Percentiles rank a stretch among this genome's conserved stretches.
phyloP scores from a whole-genome alignment of 73 alveolate genomes.

The Paramecium pentaurelia region DNA sequence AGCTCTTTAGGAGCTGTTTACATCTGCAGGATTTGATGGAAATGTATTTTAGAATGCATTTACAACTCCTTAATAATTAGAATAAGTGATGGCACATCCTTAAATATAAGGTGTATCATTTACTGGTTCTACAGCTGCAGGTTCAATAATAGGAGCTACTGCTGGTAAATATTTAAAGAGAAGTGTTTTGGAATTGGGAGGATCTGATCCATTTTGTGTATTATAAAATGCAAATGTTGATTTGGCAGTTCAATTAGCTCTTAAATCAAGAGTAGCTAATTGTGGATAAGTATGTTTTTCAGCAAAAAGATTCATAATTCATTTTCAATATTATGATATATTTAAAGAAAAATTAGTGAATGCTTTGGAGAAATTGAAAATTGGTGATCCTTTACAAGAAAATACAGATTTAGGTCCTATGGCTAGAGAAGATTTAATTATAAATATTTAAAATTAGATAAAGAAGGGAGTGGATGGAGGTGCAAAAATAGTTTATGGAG shows the following conservation, averaged over 20 bases:
- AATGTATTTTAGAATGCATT: slow-evolving; percentile 66
- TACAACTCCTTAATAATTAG: slow-evolving; percentile 59
- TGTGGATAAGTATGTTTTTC: slow-evolving; percentile 84
- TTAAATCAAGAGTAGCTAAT: slow-evolving; percentile 66
- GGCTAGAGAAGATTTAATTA: slow-evolving; percentile 73
- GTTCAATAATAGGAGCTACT: slow-evolving; percentile 71
- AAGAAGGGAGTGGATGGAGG: neutral
- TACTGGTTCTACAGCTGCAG: slow-evolving; percentile 81
- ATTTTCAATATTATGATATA: slow-evolving; percentile 63
- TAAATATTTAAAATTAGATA: slow-evolving; percentile 90
- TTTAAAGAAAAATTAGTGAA: slow-evolving; percentile 61
- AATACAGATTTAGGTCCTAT: slow-evolving; percentile 78
- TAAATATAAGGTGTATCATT: slow-evolving; percentile 74
- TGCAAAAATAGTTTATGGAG: slow-evolving; percentile 39
- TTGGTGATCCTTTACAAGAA: slow-evolving; percentile 76
- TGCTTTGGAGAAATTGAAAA: slow-evolving; percentile 51
- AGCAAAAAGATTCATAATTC: slow-evolving; percentile 81
- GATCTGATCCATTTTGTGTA: slow-evolving; percentile 85
- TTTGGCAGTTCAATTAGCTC: slow-evolving; percentile 66
- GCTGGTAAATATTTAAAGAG: slow-evolving; percentile 76
- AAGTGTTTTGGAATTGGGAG: slow-evolving; percentile 84
- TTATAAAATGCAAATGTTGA: slow-evolving; percentile 74
- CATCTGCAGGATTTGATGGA: slow-evolving; percentile 67
- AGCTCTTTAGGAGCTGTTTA: slow-evolving; percentile 62
- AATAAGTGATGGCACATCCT: slow-evolving; percentile 68